These are phyloP conservation scores for Bidens hawaiensis DNA, from an alignment of 140 eudicot species.

Conservation along the genomic window DNA sequence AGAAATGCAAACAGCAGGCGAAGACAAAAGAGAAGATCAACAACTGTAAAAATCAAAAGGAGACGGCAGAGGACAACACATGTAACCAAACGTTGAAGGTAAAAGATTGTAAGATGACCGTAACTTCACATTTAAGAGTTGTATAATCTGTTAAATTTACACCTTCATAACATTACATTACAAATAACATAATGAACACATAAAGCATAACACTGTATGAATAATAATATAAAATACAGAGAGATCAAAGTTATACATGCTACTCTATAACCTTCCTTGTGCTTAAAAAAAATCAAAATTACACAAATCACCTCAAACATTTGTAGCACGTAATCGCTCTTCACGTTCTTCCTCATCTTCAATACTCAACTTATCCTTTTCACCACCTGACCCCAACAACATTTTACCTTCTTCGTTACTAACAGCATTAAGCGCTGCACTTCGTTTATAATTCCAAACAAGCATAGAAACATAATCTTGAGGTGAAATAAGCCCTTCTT, in stretches of 20 bases:
- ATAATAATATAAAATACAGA: conserved; percentile 1
- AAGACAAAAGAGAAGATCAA: no score
- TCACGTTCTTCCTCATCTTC: conserved; percentile 50
- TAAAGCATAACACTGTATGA: not conserved
- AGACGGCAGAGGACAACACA: no score
- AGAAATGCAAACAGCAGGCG: no score
- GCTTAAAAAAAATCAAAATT: conserved; percentile 7
- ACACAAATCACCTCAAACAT: conserved; percentile 35
- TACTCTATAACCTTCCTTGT: conserved; percentile 26
- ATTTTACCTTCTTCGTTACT: conserved; percentile 28
- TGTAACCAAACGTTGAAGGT: no score
- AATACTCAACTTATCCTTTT: conserved; percentile 10
- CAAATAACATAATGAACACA: not conserved
- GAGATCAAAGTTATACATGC: conserved; percentile 24
- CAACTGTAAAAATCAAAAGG: no score
- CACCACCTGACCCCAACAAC: conserved; percentile 35
- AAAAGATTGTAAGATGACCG: no score
- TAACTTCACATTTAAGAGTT: no score
- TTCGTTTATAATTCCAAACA: conserved; percentile 93
- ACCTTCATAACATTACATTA: conserved; percentile 2
- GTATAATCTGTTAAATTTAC: not conserved
- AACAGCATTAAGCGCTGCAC: conserved; percentile 39
- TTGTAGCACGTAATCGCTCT: conserved; percentile 29
- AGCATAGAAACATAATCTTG: conserved; percentile 91
- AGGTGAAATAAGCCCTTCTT: conserved; percentile 81